Percentiles rank a stretch among this genome's conserved stretches.
Evolutionary conservation across 2,329 filamentous ascomycete genomes (phyloP).

Genomic region (Fusarium pseudograminearum): DNA sequence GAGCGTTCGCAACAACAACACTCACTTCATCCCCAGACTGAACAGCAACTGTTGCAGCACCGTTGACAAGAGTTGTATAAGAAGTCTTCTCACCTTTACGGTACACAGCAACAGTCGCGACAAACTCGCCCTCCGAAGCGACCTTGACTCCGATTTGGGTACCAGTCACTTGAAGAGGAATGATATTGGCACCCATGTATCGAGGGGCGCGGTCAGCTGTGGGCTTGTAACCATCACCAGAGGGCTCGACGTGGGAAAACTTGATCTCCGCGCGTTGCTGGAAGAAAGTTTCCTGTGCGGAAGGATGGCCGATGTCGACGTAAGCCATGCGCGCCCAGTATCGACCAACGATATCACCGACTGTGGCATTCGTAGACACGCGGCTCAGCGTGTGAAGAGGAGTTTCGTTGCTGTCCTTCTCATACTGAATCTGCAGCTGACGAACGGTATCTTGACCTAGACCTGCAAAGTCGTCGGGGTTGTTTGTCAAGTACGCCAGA

Average conservation of each 20-base stretch:
- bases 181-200: constrained; percentile 65
- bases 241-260: constrained; percentile 57
- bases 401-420: constrained; percentile 60
- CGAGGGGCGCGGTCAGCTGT: constrained; percentile 56
- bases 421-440: constrained; percentile 59
- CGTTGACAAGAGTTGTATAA: constrained; percentile 54
- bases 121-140: constrained; percentile 53
- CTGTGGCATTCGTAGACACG: constrained; percentile 50
- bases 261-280: constrained; percentile 53
- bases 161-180: constrained; percentile 56
- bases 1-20: constrained; percentile 63
- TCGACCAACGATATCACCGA: constrained; percentile 58
- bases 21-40: constrained; percentile 57
- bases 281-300: constrained; percentile 55
- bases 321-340: constrained; percentile 68
- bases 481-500: constrained; percentile 61
- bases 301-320: constrained; percentile 61
- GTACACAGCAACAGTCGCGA: constrained; percentile 56
- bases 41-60: constrained; percentile 52
- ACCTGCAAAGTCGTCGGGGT: constrained; percentile 58
- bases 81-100: constrained; percentile 47
- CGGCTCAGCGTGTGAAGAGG: constrained; percentile 61
- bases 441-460: constrained; percentile 57
- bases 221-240: constrained; percentile 56
- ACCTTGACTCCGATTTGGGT: constrained; percentile 51